Percentiles rank a stretch among this genome's conserved stretches.
These are phyloP conservation scores for Boletus tomentosulus DNA, from an alignment of 768 basidiomycete genomes.

Conservation along the genomic window DNA sequence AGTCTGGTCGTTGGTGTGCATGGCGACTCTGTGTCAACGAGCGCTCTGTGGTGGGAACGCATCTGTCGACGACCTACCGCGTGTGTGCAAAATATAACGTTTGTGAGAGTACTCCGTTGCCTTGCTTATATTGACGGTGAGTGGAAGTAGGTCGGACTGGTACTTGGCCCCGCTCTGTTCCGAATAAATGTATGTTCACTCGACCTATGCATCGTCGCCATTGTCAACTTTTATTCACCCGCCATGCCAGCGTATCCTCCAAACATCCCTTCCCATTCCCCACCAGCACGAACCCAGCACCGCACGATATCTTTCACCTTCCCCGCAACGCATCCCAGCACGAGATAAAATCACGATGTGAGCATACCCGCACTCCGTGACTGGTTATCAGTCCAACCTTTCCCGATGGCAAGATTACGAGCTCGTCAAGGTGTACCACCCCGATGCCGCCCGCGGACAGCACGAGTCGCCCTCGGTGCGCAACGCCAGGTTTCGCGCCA, in stretches of 20 bases:
- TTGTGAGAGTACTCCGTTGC: no score
- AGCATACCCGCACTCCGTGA: conserved; percentile 17
- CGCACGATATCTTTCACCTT: conserved; percentile 73
- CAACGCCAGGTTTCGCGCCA: conserved; percentile 59
- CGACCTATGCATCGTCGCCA: not conserved
- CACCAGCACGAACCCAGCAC: conserved; percentile 47
- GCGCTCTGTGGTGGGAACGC: no score
- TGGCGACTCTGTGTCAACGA: no score
- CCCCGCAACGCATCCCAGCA: conserved; percentile 47
- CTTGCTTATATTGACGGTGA: no score
- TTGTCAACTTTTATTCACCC: not conserved
- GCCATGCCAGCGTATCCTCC: conserved; percentile 13
- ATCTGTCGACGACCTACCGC: no score
- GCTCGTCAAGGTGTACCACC: conserved; percentile 67
- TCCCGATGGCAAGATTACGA: conserved; percentile 54
- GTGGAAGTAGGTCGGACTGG: no score
- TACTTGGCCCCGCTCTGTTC: no score
- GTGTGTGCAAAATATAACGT: no score
- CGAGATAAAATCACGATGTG: conserved; percentile 68
- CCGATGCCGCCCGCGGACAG: conserved; percentile 49
- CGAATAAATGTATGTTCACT: no score
- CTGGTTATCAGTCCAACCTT: not conserved
- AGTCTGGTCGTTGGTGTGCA: not conserved
- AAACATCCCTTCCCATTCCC: conserved; percentile 46
- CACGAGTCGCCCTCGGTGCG: conserved; percentile 41